Evolutionary conservation across 768 basidiomycete species (phyloP), one percentile per base, ranked within the genome.

Genomic region (Phylloporus arenicola): DNA sequence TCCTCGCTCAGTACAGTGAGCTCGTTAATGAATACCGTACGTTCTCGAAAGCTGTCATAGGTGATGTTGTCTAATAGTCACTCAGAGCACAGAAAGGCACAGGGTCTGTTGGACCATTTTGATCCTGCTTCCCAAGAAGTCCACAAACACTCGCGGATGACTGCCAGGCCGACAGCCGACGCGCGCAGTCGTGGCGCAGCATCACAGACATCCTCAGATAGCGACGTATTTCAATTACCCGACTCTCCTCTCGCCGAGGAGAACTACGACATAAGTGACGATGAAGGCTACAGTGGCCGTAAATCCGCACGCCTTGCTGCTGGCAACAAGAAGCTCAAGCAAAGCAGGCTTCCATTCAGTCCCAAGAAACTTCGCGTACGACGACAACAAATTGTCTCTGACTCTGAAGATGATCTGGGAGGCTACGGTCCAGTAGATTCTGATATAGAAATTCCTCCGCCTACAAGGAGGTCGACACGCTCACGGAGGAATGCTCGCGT

Each of bases 1-100:
- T 87, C 47, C 50, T 63, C 43, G 52, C 63, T 24, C 58, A 65
- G 10, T 71, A 76, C 57, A 60, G 64, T n/a, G 65, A 71, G 12
- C 64, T 87, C 2, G 71, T 88, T 1, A 65, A 76, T 14, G 68
- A 71, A 30, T 89, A 84, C 58, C 62, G 87, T 86, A 57, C 57
- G 80, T 67, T 31, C 33, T 38, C 8, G 2, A 22, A 37, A 22
- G 3, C 42, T 53, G 13, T n/a, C 19, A 38, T 43, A 39, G 48
- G 9, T 45, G 22, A 29, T 27, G 8, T 51, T 29, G 13, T 48
- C 52, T 60, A n/a, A 62, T 45, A 24, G 29, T 31, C 43, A 31
- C 47, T 24, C 52, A 88, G 86, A 75, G 56, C 68, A 60, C 38
- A 75, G 54, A 46, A 75, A 79, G 60, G 61, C 53, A 27, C 63